Percentiles rank a stretch among this genome's conserved stretches.
Conservation (phyloP, 176 grass and related monocot genomes). For the Dactylis glomerata region DNA sequence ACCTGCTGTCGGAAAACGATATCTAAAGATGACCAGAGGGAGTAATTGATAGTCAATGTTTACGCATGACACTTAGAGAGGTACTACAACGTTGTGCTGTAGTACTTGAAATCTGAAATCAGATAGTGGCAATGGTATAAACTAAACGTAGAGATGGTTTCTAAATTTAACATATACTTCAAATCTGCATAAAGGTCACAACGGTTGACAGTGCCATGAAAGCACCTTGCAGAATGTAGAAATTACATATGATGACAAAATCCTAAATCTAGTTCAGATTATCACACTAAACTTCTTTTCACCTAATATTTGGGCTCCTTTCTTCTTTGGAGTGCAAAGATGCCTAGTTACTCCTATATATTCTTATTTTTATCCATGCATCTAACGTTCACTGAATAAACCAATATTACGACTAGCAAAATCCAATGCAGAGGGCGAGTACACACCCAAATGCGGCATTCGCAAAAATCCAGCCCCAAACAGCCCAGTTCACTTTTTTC, state of each 20-base stretch:
- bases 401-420: background rate
- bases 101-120: background rate
- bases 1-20: too few species aligned
- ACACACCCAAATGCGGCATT: conserved; percentile 30
- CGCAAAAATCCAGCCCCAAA: conserved; percentile 12
- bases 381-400: background rate
- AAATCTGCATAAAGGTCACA: background rate
- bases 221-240: background rate
- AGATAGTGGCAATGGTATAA: background rate
- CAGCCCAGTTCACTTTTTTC: conserved; percentile 10
- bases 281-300: background rate
- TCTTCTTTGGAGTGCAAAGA: background rate
- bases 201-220: background rate
- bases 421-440: background rate
- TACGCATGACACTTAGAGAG: background rate
- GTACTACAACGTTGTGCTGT: background rate
- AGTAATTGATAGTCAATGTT: background rate
- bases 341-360: too few species aligned
- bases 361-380: background rate
- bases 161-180: background rate
- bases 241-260: background rate
- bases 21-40: too few species aligned
- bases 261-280: background rate
- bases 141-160: background rate
- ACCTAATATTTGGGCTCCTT: background rate